Conservation (phyloP, 2,329 filamentous ascomycete genomes). For the Aspergillus sp. region DNA sequence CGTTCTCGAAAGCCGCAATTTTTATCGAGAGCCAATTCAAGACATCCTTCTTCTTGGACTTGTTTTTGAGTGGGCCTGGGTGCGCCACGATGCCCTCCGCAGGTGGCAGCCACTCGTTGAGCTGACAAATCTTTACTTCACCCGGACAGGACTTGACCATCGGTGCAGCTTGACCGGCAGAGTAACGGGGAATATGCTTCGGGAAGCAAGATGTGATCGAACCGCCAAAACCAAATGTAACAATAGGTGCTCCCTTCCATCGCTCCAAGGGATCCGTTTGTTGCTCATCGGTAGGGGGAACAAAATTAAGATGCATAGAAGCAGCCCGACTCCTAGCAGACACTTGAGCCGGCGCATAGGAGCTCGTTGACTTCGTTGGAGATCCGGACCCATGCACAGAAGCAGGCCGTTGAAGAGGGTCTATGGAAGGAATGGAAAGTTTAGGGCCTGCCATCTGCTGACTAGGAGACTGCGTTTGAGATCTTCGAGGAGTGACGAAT, state of each 20-base stretch:
- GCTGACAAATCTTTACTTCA: constrained; percentile 66
- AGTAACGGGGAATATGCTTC: constrained; percentile 78
- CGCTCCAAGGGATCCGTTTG: constrained; percentile 68
- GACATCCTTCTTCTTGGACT: constrained; percentile 93
- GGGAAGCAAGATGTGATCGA: constrained; percentile 78
- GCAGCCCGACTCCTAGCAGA: constrained; percentile 33
- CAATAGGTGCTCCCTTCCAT: constrained; percentile 83
- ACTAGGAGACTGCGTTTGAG: constrained; percentile 54
- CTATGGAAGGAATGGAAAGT: constrained; percentile 34
- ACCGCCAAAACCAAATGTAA: constrained; percentile 83
- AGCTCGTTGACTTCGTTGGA: constrained; percentile 29
- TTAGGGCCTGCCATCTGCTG: constrained; percentile 43
- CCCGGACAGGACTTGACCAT: constrained; percentile 76
- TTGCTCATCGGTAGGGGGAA: constrained; percentile 48
- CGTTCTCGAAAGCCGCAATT: constrained; percentile 63
- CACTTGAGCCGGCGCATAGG: constrained; percentile 26
- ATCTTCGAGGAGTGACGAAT: constrained; percentile 39
- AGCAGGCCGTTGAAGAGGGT: constrained; percentile 46
- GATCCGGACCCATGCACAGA: constrained; percentile 45
- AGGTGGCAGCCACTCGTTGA: constrained; percentile 65
- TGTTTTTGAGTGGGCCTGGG: constrained; percentile 79
- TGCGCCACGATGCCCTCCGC: constrained; percentile 69
- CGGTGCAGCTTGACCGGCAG: constrained; percentile 61
- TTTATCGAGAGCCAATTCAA: constrained; percentile 69
- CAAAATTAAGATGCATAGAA: constrained; percentile 47